phyloP scores from a whole-genome alignment of 2,329 filamentous ascomycete genomes.

The Arachnopeziza araneosa region DNA sequence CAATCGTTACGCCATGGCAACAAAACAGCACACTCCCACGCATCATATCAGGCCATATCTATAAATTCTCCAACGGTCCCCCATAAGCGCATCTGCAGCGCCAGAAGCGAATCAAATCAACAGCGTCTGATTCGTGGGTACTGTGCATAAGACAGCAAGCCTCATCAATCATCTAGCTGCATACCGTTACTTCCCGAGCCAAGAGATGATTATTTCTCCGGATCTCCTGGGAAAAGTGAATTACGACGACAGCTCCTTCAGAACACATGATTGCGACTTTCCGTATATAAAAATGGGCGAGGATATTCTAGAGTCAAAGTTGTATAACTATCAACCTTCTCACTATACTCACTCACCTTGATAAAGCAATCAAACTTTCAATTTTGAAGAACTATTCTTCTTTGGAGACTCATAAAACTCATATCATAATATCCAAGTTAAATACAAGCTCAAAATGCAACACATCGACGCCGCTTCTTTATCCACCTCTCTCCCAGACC shows the following conservation, averaged over 20 bases:
- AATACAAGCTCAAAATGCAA: slow-evolving; percentile 19
- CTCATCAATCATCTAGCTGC: not conserved
- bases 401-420: not conserved
- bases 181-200: not conserved
- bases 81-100: not conserved
- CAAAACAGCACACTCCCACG: no score
- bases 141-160: not conserved
- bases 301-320: not conserved
- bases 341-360: not conserved
- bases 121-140: not conserved
- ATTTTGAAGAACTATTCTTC: not conserved
- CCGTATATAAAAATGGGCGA: not conserved
- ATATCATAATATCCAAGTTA: no score
- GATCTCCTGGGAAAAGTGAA: not conserved
- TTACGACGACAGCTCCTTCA: not conserved
- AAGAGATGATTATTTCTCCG: not conserved
- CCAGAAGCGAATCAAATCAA: not conserved
- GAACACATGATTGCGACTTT: not conserved
- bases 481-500: slow-evolving; percentile 14
- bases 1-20: no score
- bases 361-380: not conserved
- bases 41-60: not conserved
- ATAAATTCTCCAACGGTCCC: no score
- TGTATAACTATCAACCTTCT: not conserved
- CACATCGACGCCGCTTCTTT: slow-evolving; percentile 27